Evolutionary conservation across 148 eudicot genomes (phyloP).

Genomic region (Rhododendron vialii): DNA sequence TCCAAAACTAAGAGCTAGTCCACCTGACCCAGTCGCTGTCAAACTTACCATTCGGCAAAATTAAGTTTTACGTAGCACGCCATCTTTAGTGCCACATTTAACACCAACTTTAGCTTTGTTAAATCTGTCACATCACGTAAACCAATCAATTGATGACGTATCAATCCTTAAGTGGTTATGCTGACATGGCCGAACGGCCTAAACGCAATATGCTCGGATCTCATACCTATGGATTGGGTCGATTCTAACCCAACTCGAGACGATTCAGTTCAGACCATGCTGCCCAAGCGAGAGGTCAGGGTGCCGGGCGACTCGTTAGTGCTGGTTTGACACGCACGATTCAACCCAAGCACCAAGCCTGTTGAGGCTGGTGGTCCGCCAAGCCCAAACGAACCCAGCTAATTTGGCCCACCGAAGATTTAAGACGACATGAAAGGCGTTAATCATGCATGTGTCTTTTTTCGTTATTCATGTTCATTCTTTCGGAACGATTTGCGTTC

Average conservation of each 20-base stretch:
- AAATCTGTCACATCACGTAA: not conserved
- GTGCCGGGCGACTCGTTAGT: too few relatives aligned
- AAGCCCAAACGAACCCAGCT: not conserved
- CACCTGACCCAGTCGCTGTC: not conserved
- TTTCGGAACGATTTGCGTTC: not conserved
- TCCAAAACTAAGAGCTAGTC: not conserved
- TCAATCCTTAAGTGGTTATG: too few relatives aligned
- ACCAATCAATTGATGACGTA: not conserved
- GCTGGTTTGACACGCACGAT: too few relatives aligned
- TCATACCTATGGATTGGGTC: too few relatives aligned
- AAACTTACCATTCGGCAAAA: not conserved
- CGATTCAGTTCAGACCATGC: not conserved
- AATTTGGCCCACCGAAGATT: not conserved
- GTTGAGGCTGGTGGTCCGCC: not conserved
- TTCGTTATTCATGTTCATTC: not conserved
- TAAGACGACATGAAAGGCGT: not conserved
- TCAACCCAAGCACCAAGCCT: not conserved
- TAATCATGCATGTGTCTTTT: not conserved
- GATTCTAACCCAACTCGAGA: too few relatives aligned
- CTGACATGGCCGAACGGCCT: too few relatives aligned
- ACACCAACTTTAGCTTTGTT: not conserved
- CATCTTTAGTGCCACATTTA: not conserved
- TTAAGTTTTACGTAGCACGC: not conserved
- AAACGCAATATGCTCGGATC: too few relatives aligned
- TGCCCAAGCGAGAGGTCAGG: not conserved